These are phyloP conservation scores for Tetrahymena thermophila DNA, from an alignment of 73 alveolate species.

Conservation along the genomic window DNA sequence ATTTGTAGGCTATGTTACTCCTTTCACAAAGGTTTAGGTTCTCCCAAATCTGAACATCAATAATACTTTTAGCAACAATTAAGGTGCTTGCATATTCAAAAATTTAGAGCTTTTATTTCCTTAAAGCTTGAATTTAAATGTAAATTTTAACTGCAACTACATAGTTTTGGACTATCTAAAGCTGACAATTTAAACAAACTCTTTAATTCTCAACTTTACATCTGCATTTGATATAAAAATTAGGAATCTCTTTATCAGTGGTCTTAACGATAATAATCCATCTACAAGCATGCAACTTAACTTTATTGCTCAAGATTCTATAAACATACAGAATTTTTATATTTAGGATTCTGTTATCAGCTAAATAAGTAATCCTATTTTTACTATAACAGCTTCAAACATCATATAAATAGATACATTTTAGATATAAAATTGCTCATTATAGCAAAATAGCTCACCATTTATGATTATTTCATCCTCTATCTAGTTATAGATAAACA, in stretches of 20 bases:
- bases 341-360: neutral
- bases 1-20: neutral
- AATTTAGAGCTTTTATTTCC: neutral
- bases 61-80: neutral
- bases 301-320: neutral
- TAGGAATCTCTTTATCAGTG: neutral
- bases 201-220: neutral
- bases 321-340: neutral
- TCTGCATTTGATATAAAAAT: neutral
- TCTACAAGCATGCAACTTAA: neutral
- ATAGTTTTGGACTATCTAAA: neutral
- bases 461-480: neutral
- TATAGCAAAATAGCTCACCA: neutral
- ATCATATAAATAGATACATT: neutral
- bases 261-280: neutral
- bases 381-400: neutral
- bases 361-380: neutral
- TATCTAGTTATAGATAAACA: neutral
- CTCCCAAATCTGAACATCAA: neutral
- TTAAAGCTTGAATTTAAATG: neutral
- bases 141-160: neutral
- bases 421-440: neutral
- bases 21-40: neutral
- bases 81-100: neutral
- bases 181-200: neutral